phyloP scores from a whole-genome alignment of 78 protist species.

The Mastigamoeba balamuthi region DNA sequence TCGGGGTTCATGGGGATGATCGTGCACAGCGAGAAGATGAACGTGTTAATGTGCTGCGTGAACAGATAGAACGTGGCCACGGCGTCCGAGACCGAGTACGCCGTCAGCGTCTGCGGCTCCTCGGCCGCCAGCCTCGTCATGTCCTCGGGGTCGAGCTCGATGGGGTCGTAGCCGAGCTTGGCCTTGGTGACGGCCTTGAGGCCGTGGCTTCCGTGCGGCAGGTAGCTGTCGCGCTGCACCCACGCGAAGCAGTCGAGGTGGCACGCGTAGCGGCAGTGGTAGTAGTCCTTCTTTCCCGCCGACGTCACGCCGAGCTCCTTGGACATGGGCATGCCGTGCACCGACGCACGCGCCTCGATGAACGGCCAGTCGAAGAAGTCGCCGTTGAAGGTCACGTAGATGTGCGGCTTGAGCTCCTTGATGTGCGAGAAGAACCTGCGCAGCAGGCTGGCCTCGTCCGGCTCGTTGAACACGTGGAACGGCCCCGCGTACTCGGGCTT shows the following conservation, averaged over 20 bases:
- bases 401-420: conserved; percentile 57
- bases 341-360: conserved; percentile 74
- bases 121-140: conserved; percentile 85
- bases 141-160: conserved; percentile 96
- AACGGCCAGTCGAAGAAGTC: conserved; percentile 99
- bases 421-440: conserved; percentile 65
- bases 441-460: conserved; percentile 49
- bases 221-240: conserved; percentile 99
- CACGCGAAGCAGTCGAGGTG: conserved; percentile 95
- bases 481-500: conserved; percentile 85
- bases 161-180: conserved; percentile 95
- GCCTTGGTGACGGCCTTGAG: conserved; percentile 86
- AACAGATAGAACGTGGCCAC: conserved; percentile 97
- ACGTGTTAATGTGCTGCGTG: conserved; percentile 91
- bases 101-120: conserved; percentile 67
- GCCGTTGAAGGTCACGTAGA: conserved; percentile 97
- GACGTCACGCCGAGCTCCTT: conserved; percentile 46
- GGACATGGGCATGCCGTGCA: conserved; percentile 48
- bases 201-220: conserved; percentile 97
- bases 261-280: conserved; percentile 13
- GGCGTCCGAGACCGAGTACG: conserved; percentile 99
- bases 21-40: conserved; percentile 95
- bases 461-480: conserved; percentile 80
- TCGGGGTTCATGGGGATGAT: conserved; percentile 96
- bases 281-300: conserved; percentile 53